phyloP scores from a whole-genome alignment of 2,329 filamentous ascomycete genomes.

The Hirsutella minnesotensis region DNA sequence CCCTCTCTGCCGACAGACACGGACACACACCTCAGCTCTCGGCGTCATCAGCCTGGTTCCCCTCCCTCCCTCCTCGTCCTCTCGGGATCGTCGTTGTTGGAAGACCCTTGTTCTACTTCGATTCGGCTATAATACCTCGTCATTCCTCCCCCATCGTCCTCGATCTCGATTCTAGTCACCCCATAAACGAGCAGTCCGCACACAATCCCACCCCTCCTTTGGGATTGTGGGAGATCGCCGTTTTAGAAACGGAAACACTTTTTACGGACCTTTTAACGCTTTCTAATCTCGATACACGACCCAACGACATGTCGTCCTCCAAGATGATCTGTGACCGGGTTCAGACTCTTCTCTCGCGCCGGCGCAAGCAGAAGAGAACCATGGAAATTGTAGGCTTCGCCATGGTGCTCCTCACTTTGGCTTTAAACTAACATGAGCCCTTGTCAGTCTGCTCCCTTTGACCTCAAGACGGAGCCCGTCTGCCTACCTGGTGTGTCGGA shows the following conservation, averaged over 20 bases:
- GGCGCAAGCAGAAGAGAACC: slow-evolving; percentile 28
- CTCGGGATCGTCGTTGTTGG: no score
- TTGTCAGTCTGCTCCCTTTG: slow-evolving; percentile 45
- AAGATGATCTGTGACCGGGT: slow-evolving; percentile 31
- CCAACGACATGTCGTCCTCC: slow-evolving; percentile 12
- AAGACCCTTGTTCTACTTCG: no score
- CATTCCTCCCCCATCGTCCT: no score
- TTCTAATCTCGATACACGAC: no score
- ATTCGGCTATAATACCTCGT: no score
- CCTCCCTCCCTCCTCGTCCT: neutral
- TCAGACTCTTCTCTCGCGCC: slow-evolving; percentile 27
- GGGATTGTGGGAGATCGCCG: no score
- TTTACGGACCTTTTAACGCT: no score
- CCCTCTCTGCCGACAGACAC: neutral
- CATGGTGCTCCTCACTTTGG: neutral
- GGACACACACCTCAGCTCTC: no score
- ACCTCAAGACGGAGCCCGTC: slow-evolving; percentile 43
- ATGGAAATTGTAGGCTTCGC: slow-evolving; percentile 32
- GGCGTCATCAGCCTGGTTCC: no score
- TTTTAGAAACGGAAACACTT: slow-evolving; percentile 12
- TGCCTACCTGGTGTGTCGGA: slow-evolving; percentile 42
- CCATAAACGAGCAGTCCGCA: no score
- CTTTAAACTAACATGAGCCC: neutral
- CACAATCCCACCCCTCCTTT: no score
- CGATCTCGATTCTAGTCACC: no score